Evolutionary conservation across 768 basidiomycete species (phyloP), one percentile per base, ranked within the genome.

Genomic region (Asterophora parasitica): DNA sequence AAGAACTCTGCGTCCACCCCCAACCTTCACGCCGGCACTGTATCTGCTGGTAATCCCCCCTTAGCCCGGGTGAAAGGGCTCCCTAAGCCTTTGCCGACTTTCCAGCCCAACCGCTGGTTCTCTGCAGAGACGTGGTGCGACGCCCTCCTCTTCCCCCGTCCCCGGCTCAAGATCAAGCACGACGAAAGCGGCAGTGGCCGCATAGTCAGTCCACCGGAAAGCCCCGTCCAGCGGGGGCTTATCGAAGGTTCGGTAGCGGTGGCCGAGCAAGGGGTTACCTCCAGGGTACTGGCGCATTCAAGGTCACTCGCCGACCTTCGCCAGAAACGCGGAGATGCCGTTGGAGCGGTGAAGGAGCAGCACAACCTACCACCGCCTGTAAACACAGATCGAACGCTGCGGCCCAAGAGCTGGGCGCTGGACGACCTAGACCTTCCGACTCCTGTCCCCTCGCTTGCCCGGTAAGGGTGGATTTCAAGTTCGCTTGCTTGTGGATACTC

Each of bases 71-170:
- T 12, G 26, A 49, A 28, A 28, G 43, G 19, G 5, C 40, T 32
- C 12, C 20, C 44, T 0, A 58, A 56, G 47, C 8, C 28, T 15
- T 41, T 39, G 7, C 12, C 42, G 10, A 51, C 61, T 34, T 53
- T 67, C 19, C 79, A 72, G 56, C 69, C 69, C 10, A 78, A 85
- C 26, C 70, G 81, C 5, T 88, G 84, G 85, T 58, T 88, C 1
- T 78, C 81, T 2, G 78, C 85, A 0, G 85, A 89, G 65, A 81
- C 83, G 13, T 88, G 87, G 85, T 91, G 88, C 64, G 86, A 90
- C 53, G 87, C 86, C 0, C 57, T 90, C 7, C 63, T 90, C 19
- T 83, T 89, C 47, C 88, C 88, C 2, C 77, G 85, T 1, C 88
- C 88, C 10, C 73, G 86, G 42, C 76, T 91, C 56, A 79, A 76